Evolutionary conservation across 2,329 filamentous ascomycete genomes (phyloP).

Genomic region (Trichoderma sp.): DNA sequence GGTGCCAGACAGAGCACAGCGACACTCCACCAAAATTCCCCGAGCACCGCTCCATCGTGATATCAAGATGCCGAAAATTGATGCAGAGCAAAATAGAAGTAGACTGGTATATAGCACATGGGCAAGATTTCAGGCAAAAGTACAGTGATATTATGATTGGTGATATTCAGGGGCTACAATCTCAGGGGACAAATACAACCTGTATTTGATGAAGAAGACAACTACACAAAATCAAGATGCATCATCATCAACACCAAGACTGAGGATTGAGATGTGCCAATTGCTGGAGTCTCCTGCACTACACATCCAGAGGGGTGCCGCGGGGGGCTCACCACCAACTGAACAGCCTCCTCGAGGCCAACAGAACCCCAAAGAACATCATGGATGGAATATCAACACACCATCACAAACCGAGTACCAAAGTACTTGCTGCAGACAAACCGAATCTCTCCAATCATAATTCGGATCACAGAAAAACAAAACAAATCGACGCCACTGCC

Average conservation of each 20-base stretch:
- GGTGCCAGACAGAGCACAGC: not conserved
- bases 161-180: not conserved
- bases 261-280: not conserved
- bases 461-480: not conserved
- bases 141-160: not conserved
- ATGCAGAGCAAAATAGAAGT: not conserved
- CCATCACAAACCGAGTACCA: not conserved
- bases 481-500: constrained; percentile 2
- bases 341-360: not conserved
- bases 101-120: not conserved
- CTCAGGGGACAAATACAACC: not conserved
- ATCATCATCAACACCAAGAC: not conserved
- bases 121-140: too few species aligned
- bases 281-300: not conserved
- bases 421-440: not conserved
- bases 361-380: not conserved
- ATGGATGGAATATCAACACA: not conserved
- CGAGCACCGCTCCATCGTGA: not conserved
- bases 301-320: not conserved
- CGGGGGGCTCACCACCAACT: not conserved
- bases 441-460: constrained; percentile 2
- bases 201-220: not conserved
- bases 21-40: not conserved
- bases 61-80: not conserved
- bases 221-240: not conserved